Evolutionary conservation across 176 grass and related monocot species (phyloP), one percentile per base, ranked within the genome.

Genomic region (Ensete ventricosum): DNA sequence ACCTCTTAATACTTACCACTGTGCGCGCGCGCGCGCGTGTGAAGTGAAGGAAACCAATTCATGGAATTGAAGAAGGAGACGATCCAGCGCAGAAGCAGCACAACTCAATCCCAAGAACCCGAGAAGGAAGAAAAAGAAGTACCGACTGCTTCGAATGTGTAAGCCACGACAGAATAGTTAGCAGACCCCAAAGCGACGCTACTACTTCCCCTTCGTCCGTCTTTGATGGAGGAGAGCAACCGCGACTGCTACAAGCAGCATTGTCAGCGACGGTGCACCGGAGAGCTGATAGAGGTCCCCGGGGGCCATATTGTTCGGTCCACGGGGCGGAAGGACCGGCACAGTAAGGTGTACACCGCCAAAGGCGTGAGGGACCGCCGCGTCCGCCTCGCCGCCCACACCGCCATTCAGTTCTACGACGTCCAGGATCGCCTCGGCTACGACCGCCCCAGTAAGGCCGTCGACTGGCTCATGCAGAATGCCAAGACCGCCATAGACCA

Each of bases 331-430:
- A 71, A 71, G 49, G 34, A 71, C 68, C 34, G 68, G 17, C 68
- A 71, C 34, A 71, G 68, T 49, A 71, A 71, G 68, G 68, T 71
- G 68, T 71, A 20, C 68, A 71, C 68, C 9, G 68, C 68, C 49
- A 71, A 71, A 21, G 68, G 68, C 14, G 48, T 52, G 7, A 71
- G 68, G 48, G 77, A 79, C 77, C 77, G 77, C 26, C 77, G 77
- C 26, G 65, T 79, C 77, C 77, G 77, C 27, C 77, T 79, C 53
- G 23, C 77, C 0, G 77, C 77, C 7, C 65, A 70, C 65, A 79
- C 77, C 77, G 77, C 77, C 77, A 79, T 79, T 24, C 77, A 79
- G 66, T 79, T 79, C 77, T 79, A 79, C 53, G 77, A 71, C 77
- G 65, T 79, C 26, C 77, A 79, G 52, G 77, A 79, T 53, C 77